These are phyloP conservation scores for Pestalotiopsis sp. DNA, from an alignment of 2,329 filamentous ascomycete species.

Conservation along the genomic window DNA sequence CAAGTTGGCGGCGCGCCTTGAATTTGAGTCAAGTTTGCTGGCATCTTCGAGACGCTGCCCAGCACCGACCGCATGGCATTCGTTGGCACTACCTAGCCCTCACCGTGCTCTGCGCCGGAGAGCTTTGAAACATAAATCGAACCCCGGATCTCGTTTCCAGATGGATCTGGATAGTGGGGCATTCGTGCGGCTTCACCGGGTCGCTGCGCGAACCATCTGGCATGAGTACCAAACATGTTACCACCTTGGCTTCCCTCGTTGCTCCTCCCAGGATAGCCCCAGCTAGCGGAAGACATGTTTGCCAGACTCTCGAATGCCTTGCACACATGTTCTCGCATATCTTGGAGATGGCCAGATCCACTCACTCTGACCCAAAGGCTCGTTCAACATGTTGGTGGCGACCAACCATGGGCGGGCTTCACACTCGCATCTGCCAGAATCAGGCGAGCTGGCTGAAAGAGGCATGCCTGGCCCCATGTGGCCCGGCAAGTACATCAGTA, in stretches of 20 bases:
- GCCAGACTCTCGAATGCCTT: conserved; percentile 17
- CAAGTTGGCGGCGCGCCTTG: background rate
- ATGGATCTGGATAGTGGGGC: conserved; percentile 4
- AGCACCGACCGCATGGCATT: background rate
- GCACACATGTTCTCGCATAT: background rate
- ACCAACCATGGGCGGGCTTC: background rate
- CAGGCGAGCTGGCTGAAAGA: conserved; percentile 7
- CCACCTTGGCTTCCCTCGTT: conserved; percentile 15
- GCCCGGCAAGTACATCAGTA: background rate
- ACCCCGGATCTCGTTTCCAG: conserved; percentile 12
- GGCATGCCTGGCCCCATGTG: conserved; percentile 1
- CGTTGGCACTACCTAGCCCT: background rate
- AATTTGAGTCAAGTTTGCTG: conserved; percentile 3
- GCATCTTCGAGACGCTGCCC: background rate
- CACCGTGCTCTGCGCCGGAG: background rate
- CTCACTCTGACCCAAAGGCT: background rate
- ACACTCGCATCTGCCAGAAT: background rate
- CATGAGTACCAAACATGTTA: conserved; percentile 15
- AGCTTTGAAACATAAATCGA: conserved; percentile 12
- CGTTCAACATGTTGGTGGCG: background rate
- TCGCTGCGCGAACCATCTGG: conserved; percentile 16
- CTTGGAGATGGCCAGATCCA: background rate
- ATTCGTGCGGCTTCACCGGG: conserved; percentile 15
- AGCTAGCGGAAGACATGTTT: conserved; percentile 12
- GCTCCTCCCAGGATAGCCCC: conserved; percentile 10